Percentiles rank a stretch among this genome's conserved stretches.
Conservation (phyloP, 345 rosid species). For the Physaria fendleri region DNA sequence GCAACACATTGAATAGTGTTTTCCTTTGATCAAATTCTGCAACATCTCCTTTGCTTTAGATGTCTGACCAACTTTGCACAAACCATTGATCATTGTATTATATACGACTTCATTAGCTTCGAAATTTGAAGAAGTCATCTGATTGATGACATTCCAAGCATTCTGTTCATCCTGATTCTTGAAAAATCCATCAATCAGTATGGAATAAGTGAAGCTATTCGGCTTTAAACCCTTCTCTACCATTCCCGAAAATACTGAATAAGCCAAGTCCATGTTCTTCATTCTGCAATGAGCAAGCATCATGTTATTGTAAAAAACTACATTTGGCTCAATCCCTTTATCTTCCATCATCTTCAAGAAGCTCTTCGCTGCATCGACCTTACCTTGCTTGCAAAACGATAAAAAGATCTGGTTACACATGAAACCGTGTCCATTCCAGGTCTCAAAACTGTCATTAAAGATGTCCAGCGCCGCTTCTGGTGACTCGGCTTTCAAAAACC, state of each 20-base stretch:
- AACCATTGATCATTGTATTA: conserved; percentile 48
- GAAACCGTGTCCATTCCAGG: conserved; percentile 40
- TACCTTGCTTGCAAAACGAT: conserved; percentile 44
- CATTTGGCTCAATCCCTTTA: conserved; percentile 36
- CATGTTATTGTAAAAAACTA: conserved; percentile 57
- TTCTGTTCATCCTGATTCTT: conserved; percentile 37
- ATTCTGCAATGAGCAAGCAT: conserved; percentile 49
- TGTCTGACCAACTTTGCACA: conserved; percentile 54
- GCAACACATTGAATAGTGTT: conserved; percentile 43
- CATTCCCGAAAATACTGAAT: conserved; percentile 34
- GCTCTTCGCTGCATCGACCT: conserved; percentile 40
- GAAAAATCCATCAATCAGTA: conserved; percentile 59
- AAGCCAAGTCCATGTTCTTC: conserved; percentile 47
- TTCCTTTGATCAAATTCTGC: conserved; percentile 29
- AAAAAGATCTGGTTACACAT: conserved; percentile 43
- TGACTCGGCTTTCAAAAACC: conserved; percentile 37
- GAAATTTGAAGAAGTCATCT: conserved; percentile 42
- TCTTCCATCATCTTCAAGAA: conserved; percentile 52
- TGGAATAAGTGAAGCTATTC: conserved; percentile 45
- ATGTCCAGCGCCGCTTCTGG: conserved; percentile 40
- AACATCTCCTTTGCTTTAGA: conserved; percentile 45
- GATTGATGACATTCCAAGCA: conserved; percentile 43
- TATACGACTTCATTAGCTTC: conserved; percentile 47
- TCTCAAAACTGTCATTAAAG: conserved; percentile 43
- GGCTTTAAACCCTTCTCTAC: conserved; percentile 42